Percentiles rank a stretch among this genome's conserved stretches.
phyloP scores from a whole-genome alignment of 2,329 filamentous ascomycete species.

The Aspergillus uvarum region DNA sequence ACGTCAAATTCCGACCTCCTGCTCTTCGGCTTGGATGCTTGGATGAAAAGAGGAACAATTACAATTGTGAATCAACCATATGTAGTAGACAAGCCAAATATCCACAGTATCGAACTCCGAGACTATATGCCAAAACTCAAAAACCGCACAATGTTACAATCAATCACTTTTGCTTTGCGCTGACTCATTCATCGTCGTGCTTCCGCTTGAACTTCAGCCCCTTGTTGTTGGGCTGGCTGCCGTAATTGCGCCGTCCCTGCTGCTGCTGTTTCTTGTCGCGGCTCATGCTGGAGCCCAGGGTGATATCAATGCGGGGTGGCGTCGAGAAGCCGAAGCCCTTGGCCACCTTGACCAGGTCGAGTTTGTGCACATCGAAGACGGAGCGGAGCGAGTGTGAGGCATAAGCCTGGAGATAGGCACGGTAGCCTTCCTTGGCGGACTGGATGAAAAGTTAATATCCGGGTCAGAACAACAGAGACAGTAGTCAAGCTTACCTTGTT shows the following conservation, averaged over 20 bases:
- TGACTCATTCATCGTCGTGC: constrained; percentile 26
- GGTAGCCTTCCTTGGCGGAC: constrained; percentile 72
- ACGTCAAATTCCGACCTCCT: neutral
- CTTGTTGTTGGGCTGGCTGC: constrained; percentile 68
- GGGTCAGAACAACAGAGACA: neutral
- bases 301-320: constrained; percentile 77
- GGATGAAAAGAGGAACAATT: neutral
- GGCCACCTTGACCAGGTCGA: constrained; percentile 79
- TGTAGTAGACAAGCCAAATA: constrained; percentile 8
- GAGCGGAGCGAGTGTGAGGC: constrained; percentile 78
- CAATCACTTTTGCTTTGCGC: constrained; percentile 7
- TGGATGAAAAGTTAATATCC: constrained; percentile 27
- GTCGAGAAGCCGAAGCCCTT: constrained; percentile 79
- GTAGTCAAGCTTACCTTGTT: constrained; percentile 64
- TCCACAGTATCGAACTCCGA: constrained; percentile 13
- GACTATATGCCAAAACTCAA: constrained; percentile 13
- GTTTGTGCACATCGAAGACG: constrained; percentile 80
- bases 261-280: constrained; percentile 65
- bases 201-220: constrained; percentile 56
- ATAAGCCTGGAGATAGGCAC: constrained; percentile 92
- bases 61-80: neutral
- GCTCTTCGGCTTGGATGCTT: neutral
- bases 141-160: constrained; percentile 6
- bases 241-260: constrained; percentile 67
- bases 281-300: constrained; percentile 72